Conservation (phyloP, 1,284 basidiomycete genomes). For the Sporisorium sorghi region DNA sequence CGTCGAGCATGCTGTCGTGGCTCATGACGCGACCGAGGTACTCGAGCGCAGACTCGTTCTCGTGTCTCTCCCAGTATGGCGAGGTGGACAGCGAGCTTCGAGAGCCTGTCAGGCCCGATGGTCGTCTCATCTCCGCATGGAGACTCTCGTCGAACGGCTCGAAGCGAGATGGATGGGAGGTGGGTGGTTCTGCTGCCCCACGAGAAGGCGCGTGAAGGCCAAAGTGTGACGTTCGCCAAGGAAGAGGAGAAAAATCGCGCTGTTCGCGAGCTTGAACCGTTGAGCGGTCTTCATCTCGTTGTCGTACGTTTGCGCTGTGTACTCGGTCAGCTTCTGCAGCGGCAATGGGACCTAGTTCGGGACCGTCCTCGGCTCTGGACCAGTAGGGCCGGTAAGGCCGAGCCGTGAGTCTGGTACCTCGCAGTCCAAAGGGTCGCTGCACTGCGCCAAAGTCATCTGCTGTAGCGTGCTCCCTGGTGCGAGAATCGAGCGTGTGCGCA, state of each 20-base stretch:
- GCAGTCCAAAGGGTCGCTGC: constrained; percentile 13
- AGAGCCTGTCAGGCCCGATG: not conserved
- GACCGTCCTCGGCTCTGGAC: not conserved
- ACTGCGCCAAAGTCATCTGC: constrained; percentile 17
- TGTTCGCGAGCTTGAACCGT: not conserved
- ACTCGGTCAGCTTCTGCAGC: not conserved
- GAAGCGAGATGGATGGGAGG: constrained; percentile 15
- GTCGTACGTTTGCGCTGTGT: not conserved
- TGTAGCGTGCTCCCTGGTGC: not conserved
- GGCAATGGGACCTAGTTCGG: not conserved
- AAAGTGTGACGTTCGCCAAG: constrained; percentile 23
- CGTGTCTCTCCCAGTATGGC: constrained; percentile 14
- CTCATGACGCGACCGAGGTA: constrained; percentile 45
- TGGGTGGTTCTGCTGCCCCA: constrained; percentile 5
- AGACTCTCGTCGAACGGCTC: constrained; percentile 18
- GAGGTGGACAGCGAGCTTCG: not conserved
- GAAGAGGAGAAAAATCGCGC: constrained; percentile 11
- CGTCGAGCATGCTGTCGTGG: constrained; percentile 41
- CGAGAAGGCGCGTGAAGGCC: constrained; percentile 19
- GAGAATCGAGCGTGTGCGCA: not conserved
- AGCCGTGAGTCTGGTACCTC: constrained; percentile 1
- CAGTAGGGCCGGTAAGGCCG: constrained; percentile 8
- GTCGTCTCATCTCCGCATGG: not conserved
- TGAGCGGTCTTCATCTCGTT: not conserved
- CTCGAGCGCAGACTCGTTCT: constrained; percentile 38